phyloP scores from a whole-genome alignment of 305 asterid species.

The Coffea humblotiana region DNA sequence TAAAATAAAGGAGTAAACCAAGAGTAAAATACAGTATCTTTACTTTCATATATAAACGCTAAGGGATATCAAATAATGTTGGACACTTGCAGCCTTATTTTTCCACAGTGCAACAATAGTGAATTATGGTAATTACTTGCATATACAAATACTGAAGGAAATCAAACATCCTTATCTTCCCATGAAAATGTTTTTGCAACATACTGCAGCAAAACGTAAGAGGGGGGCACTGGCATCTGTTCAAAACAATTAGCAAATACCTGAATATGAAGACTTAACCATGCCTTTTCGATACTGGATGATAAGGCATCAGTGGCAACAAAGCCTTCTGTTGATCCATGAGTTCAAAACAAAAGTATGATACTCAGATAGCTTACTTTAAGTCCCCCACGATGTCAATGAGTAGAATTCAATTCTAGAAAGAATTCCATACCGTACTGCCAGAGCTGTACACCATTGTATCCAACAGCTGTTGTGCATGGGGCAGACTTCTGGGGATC shows the following conservation, averaged over 20 bases:
- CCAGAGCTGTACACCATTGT: constrained; percentile 78
- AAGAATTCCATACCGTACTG: constrained; percentile 55
- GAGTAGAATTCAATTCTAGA: constrained; percentile 1
- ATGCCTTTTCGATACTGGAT: constrained; percentile 77
- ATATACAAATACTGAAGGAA: too few species aligned
- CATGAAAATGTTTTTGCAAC: too few species aligned
- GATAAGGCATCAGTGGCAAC: constrained; percentile 68
- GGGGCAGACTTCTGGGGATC: constrained; percentile 78
- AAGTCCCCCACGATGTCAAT: not conserved
- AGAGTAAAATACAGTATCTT: too few species aligned
- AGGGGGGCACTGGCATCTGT: not conserved
- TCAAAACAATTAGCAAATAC: constrained; percentile 35
- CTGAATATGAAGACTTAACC: constrained; percentile 94
- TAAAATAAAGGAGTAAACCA: too few species aligned
- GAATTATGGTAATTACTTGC: too few species aligned
- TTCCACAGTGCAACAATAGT: too few species aligned
- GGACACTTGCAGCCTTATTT: too few species aligned
- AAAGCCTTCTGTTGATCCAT: constrained; percentile 52
- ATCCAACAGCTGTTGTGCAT: constrained; percentile 84
- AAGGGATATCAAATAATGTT: too few species aligned
- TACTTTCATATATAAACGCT: too few species aligned
- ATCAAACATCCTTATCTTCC: too few species aligned
- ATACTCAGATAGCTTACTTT: not conserved
- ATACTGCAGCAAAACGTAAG: not conserved
- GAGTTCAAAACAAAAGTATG: constrained; percentile 15